These are phyloP conservation scores for Eucalyptus pauciflora DNA, from an alignment of 345 rosid species.

Conservation along the genomic window DNA sequence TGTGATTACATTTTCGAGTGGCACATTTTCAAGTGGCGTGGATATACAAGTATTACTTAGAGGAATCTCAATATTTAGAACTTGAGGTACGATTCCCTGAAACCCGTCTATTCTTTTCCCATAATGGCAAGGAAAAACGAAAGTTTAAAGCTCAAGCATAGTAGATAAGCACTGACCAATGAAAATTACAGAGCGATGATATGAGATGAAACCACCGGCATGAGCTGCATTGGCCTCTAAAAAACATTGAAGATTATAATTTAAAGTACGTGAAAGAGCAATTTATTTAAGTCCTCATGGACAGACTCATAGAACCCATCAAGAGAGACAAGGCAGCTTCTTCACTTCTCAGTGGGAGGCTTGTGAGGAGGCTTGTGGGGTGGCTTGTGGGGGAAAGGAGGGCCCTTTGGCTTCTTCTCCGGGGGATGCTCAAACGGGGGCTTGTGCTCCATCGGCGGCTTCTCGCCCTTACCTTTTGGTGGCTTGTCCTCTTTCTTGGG, in stretches of 20 bases:
- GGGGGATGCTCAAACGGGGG: not conserved
- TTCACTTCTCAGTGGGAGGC: not conserved
- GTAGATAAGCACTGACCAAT: not conserved
- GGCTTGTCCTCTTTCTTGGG: not conserved
- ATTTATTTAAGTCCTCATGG: not conserved
- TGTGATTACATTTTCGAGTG: not conserved
- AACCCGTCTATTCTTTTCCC: not conserved
- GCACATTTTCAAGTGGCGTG: not conserved
- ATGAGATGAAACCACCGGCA: not conserved
- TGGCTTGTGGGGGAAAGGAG: not conserved
- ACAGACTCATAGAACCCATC: not conserved
- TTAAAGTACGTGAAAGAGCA: not conserved
- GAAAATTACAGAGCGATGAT: not conserved
- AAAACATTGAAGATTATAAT: not conserved
- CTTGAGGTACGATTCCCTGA: not conserved
- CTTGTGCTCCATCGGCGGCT: not conserved
- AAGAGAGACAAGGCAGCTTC: not conserved
- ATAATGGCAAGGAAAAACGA: not conserved
- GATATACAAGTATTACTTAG: not conserved
- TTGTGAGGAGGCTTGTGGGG: not conserved
- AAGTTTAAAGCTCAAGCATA: not conserved
- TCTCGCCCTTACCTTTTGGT: not conserved
- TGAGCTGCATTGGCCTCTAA: not conserved
- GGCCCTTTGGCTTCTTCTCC: conserved; percentile 5
- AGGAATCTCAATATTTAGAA: not conserved